phyloP scores from a whole-genome alignment of 176 grass and related monocot species.

The maize (Zea mays) region Zm-B73-REFERENCE-NAM-5.0 NC_050100.1:5909501-5910000 shows the following conservation, averaged over 20 bases:
- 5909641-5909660: constrained; percentile 94
- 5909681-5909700: constrained; percentile 9
- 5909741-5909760: constrained; percentile 8
- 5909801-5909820: neutral
- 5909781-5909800: neutral
- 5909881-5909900: constrained; percentile 18
- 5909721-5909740: neutral
- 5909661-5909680: constrained; percentile 77
- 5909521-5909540: constrained; percentile 92
- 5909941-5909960: neutral
- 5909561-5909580: constrained; percentile 90
- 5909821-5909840: neutral
- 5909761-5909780: constrained; percentile 26
- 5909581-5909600: constrained; percentile 83
- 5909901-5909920: neutral
- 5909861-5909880: neutral
- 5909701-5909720: neutral
- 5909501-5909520: constrained; percentile 93
- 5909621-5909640: constrained; percentile 94
- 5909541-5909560: constrained; percentile 82
- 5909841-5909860: neutral
- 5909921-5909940: neutral
- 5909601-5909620: constrained; percentile 92
- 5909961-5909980: neutral
- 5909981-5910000: neutral